phyloP scores from a whole-genome alignment of 441 rosid genomes.

The Gossypium laxum region DNA sequence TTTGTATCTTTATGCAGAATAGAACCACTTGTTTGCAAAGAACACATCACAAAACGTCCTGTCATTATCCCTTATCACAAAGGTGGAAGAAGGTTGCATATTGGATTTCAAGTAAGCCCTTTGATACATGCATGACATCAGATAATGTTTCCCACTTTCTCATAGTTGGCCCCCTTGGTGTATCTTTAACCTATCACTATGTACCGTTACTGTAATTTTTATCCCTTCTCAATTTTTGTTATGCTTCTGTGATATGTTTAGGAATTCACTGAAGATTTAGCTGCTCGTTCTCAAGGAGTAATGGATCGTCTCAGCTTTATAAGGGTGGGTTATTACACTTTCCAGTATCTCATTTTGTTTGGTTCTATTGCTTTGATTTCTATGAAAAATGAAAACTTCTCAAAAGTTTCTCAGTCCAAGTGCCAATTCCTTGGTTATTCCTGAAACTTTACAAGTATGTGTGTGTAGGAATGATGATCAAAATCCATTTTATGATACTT shows the following conservation, averaged over 20 bases:
- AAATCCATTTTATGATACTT: background rate
- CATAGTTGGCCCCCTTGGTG: background rate
- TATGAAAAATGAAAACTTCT: background rate
- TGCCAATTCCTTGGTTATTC: background rate
- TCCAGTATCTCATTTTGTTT: conserved; percentile 3
- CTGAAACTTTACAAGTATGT: background rate
- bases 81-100: conserved; percentile 95
- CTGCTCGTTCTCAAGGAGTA: conserved; percentile 62
- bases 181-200: background rate
- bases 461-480: background rate
- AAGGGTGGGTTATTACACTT: conserved; percentile 39
- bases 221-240: background rate
- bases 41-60: conserved; percentile 54
- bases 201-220: background rate
- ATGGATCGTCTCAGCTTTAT: conserved; percentile 42
- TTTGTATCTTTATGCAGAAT: conserved; percentile 38
- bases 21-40: conserved; percentile 93
- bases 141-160: background rate
- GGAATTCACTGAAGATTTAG: conserved; percentile 80
- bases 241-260: conserved; percentile 17
- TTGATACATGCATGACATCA: background rate
- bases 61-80: conserved; percentile 86
- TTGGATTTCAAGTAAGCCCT: conserved; percentile 64
- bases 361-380: background rate
- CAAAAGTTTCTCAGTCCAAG: background rate